Percentiles rank a stretch among this genome's conserved stretches.
These are phyloP conservation scores for Phytophthora citrophthora DNA, from an alignment of 352 stramenopile genomes.

Conservation along the genomic window DNA sequence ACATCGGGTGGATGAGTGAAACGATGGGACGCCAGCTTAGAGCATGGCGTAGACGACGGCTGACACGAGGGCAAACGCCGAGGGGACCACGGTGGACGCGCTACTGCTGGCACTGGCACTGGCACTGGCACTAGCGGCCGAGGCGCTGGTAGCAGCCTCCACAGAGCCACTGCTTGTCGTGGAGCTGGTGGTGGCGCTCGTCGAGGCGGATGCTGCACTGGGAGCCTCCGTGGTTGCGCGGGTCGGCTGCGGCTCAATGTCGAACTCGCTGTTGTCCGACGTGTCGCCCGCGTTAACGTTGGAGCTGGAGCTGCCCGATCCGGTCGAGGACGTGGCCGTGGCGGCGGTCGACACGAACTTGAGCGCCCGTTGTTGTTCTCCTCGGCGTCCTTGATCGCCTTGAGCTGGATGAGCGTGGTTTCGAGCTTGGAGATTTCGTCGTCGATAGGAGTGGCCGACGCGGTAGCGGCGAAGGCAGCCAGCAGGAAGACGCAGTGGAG, in stretches of 20 bases:
- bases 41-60: conserved; percentile 42
- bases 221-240: conserved; percentile 27
- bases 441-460: conserved; percentile 23
- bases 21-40: conserved; percentile 33
- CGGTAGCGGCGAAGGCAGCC: conserved; percentile 17
- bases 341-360: conserved; percentile 27
- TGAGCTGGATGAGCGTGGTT: conserved; percentile 24
- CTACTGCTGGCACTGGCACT: conserved; percentile 36
- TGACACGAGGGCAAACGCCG: conserved; percentile 33
- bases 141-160: conserved; percentile 12
- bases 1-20: conserved; percentile 6
- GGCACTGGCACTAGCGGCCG: conserved; percentile 20
- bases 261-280: conserved; percentile 38
- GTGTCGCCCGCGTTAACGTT: conserved; percentile 18
- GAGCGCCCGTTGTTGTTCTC: conserved; percentile 19
- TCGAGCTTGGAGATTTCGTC: conserved; percentile 36
- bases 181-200: conserved; percentile 16
- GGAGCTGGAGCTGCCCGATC: conserved; percentile 23
- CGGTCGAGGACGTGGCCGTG: conserved; percentile 29
- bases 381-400: conserved; percentile 30
- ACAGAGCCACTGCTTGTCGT: conserved; percentile 23
- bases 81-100: conserved; percentile 27
- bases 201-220: conserved; percentile 7
- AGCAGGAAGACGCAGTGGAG: conserved; percentile 27
- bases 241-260: conserved; percentile 43